These are phyloP conservation scores for Colletotrichum sublineola DNA, from an alignment of 2,329 filamentous ascomycete genomes.

Conservation along the genomic window DNA sequence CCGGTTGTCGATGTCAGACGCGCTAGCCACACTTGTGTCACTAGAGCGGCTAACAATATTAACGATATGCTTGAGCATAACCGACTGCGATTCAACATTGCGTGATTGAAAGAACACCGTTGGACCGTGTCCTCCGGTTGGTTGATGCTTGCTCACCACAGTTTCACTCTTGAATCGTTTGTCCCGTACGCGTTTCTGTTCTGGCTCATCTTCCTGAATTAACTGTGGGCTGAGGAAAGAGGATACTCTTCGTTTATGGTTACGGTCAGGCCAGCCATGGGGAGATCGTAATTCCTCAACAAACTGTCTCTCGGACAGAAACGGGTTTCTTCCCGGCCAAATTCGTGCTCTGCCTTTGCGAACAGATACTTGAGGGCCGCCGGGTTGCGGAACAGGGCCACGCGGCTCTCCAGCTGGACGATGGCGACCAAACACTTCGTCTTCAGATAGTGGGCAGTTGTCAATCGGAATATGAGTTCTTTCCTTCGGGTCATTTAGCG, in stretches of 20 bases:
- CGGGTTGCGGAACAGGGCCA: neutral
- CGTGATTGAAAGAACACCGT: neutral
- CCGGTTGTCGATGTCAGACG: neutral
- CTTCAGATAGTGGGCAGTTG: neutral
- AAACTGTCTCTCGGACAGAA: constrained; percentile 7
- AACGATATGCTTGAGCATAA: constrained; percentile 5
- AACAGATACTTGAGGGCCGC: neutral
- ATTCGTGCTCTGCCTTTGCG: constrained; percentile 10
- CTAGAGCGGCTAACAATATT: neutral
- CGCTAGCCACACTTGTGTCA: neutral
- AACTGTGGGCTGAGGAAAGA: constrained; percentile 7
- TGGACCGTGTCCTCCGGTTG: no score
- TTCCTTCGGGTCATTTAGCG: neutral
- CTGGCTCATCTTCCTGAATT: neutral
- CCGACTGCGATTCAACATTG: neutral
- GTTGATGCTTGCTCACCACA: neutral
- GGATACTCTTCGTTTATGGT: constrained; percentile 8
- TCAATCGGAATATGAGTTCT: neutral
- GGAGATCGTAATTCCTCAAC: neutral
- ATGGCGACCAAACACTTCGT: neutral
- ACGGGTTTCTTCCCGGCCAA: neutral
- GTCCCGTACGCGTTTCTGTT: constrained; percentile 14
- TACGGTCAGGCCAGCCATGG: neutral
- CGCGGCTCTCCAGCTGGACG: neutral
- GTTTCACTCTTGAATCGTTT: neutral